Evolutionary conservation across 1,284 basidiomycete species (phyloP).

Genomic region (Ceratobasidium sp.): DNA sequence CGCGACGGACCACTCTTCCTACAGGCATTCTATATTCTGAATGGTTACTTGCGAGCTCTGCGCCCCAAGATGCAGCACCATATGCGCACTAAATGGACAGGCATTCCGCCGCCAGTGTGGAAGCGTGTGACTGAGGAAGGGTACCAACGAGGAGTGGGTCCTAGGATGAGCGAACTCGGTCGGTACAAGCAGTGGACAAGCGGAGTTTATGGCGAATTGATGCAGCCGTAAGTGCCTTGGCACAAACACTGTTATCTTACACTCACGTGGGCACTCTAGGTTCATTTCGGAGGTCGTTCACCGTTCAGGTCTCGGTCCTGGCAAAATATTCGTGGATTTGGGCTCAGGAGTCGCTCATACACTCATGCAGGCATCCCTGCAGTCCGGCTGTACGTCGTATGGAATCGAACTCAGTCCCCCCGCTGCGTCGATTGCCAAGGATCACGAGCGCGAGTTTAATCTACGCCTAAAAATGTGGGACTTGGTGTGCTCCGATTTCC

Average conservation of each 20-base stretch:
- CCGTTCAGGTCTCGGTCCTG: constrained; percentile 40
- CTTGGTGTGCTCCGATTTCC: constrained; percentile 38
- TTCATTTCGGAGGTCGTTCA: constrained; percentile 45
- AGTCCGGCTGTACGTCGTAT: constrained; percentile 43
- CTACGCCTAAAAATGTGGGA: constrained; percentile 44
- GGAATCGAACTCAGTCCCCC: constrained; percentile 43
- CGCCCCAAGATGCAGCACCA: constrained; percentile 39
- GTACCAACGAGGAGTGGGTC: constrained; percentile 44
- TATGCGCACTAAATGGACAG: constrained; percentile 33
- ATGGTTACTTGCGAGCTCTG: constrained; percentile 34
- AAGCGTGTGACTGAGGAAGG: constrained; percentile 43
- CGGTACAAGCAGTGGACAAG: constrained; percentile 44
- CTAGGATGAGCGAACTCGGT: constrained; percentile 41
- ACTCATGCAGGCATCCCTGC: constrained; percentile 44
- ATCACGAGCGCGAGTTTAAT: constrained; percentile 42
- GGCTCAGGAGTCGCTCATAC: constrained; percentile 44
- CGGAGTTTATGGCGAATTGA: constrained; percentile 44
- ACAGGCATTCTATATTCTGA: constrained; percentile 39
- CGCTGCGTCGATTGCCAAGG: constrained; percentile 41
- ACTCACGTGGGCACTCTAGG: constrained; percentile 19
- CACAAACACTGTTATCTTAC: neutral
- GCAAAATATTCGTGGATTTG: constrained; percentile 43
- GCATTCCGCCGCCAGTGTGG: constrained; percentile 42
- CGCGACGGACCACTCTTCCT: constrained; percentile 43
- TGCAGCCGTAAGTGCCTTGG: constrained; percentile 40